A percentile compares a stretch with the other conserved stretches of the same genome.
Evolutionary conservation across 106 monocot genomes (phyloP).

Genomic region (Allium sativum): DNA sequence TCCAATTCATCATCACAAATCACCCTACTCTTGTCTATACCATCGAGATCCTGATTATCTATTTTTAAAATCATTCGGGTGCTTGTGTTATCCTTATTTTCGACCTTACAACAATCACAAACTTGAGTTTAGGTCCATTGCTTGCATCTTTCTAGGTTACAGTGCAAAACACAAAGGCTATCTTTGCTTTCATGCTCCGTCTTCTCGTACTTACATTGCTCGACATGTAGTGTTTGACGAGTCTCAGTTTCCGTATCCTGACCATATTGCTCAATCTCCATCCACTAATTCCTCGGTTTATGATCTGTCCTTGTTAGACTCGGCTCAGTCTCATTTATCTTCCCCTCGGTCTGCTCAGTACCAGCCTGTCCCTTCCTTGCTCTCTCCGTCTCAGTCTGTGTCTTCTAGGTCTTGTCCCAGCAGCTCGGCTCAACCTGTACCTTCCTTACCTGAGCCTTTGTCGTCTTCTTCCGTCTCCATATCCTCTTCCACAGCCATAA

Average conservation of each 20-base stretch:
- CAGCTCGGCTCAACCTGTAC: too few species aligned
- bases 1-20: not conserved
- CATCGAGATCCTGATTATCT: not conserved
- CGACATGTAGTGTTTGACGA: not conserved
- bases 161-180: not conserved
- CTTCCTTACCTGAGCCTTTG: too few species aligned
- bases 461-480: too few species aligned
- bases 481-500: too few species aligned
- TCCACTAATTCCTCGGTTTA: not conserved
- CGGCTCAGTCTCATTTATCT: too few species aligned
- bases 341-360: too few species aligned
- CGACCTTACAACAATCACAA: not conserved
- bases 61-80: not conserved
- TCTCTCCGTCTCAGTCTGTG: too few species aligned
- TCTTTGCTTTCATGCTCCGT: not conserved
- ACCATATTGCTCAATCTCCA: not conserved
- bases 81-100: not conserved
- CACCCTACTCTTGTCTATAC: not conserved
- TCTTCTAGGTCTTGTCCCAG: too few species aligned
- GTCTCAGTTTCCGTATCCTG: not conserved
- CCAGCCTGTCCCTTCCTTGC: too few species aligned
- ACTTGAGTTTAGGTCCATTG: not conserved
- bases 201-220: not conserved
- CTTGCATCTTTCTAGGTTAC: not conserved
- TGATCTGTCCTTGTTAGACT: too few species aligned